Evolutionary conservation across 2,329 filamentous ascomycete species (phyloP), one percentile per base, ranked within the genome.

Genomic region (Aspergillus spinulosporus): DNA sequence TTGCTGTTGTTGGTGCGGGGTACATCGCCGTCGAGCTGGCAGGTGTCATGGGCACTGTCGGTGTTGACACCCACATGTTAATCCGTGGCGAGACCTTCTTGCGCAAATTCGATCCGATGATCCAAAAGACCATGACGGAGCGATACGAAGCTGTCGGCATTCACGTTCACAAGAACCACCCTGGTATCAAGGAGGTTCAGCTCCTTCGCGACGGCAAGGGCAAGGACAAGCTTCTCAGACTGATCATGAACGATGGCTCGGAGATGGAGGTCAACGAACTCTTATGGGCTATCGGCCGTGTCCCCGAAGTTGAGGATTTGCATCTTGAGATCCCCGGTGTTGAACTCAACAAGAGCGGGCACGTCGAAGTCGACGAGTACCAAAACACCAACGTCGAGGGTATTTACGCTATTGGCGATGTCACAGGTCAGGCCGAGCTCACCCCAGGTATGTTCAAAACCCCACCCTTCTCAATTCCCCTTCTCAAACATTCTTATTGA

Each of bases 21-120:
- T 81, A 81, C 60, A 80, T 81, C 52, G 76, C 78, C 4, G 78
- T 81, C 37, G 79, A 81, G 63, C 64, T 82, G 62, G 78, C 79
- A 2, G 79, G 79, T 54, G 77, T 81, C 42, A 68, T 80, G 69
- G 75, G 78, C 53, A 76, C 79, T 1, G 69, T 78, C 39, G 76
- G 79, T 12, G 77, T 79, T 11, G 78, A 80, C 59, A 78, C 77
- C 2, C 77, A 80, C 66, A 72, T 81, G 73, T 80, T 80, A 64
- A 79, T 81, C 60, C 74, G 79, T 9, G 74, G 76, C 6, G 67
- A 80, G 40, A 74, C 67, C 9, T 78, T 82, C 59, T 65, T 82
- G 60, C 71, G 79, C 59, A 80, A 76, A 59, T 81, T 82, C 62
- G 79, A 82, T 65, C 78, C 78, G 1, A 81, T 81, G 78, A 67